Conservation (phyloP, 2,329 filamentous ascomycete species). For the Diaporthe velutina region DNA sequence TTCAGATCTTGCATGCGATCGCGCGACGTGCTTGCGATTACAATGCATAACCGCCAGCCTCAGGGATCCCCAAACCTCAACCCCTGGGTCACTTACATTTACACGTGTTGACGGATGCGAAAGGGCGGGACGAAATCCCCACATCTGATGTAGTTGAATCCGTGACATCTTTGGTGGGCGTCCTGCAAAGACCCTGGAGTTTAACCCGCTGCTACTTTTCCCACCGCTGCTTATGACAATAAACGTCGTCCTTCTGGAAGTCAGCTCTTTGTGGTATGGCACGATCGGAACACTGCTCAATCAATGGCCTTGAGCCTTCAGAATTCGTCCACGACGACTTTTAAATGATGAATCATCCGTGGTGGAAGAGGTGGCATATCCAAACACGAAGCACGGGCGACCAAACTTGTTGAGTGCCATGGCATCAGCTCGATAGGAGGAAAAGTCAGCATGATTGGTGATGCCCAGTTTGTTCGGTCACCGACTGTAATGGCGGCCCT, state of each 20-base stretch:
- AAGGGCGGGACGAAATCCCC: neutral
- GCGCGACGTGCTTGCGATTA: conserved; percentile 17
- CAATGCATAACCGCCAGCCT: neutral
- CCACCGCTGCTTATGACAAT: neutral
- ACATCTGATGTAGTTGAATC: neutral
- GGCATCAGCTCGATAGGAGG: neutral
- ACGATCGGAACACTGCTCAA: too few species aligned
- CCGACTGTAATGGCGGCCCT: neutral
- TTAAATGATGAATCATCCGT: neutral
- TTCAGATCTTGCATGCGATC: conserved; percentile 25
- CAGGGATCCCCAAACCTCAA: conserved; percentile 5
- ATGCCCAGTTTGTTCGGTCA: neutral
- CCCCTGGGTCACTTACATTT: neutral
- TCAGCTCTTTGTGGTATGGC: too few species aligned
- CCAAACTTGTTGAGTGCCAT: too few species aligned
- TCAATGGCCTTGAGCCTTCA: neutral
- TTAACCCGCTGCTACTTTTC: too few species aligned
- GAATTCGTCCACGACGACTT: neutral
- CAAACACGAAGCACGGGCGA: too few species aligned
- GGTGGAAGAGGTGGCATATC: neutral
- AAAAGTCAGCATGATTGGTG: neutral
- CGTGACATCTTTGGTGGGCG: neutral
- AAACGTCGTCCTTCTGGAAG: neutral
- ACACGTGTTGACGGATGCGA: neutral
- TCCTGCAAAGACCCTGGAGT: neutral